Evolutionary conservation across 768 basidiomycete species (phyloP), one percentile per base, ranked within the genome.

Genomic region (Calocera viscosa): DNA sequence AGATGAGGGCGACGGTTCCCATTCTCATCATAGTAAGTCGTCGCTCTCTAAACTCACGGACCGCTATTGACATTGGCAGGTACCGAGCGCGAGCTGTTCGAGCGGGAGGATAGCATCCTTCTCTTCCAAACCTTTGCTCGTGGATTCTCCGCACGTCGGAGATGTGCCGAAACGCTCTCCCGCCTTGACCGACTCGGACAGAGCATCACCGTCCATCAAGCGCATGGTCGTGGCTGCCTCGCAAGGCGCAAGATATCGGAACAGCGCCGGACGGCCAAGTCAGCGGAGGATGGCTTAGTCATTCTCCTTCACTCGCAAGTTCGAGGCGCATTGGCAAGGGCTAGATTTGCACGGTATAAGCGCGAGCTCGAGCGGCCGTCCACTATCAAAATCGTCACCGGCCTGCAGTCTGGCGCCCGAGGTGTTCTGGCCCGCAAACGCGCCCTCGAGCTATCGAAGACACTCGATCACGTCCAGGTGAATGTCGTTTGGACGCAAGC

Each of bases 21-120:
- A n/a, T n/a, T n/a, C n/a, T n/a, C n/a, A n/a, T n/a, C n/a, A n/a
- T n/a, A n/a, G n/a, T n/a, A n/a, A n/a, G n/a, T n/a, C n/a, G n/a
- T n/a, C n/a, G n/a, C n/a, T n/a, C n/a, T n/a, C n/a, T n/a, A n/a
- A n/a, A n/a, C n/a, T n/a, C n/a, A n/a, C n/a, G n/a, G n/a, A n/a
- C n/a, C n/a, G n/a, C n/a, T n/a, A n/a, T n/a, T n/a, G n/a, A n/a
- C n/a, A n/a, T n/a, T n/a, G n/a, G 32, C 70, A 96, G 94, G 86
- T 63, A 89, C 88, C 39, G 89, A 93, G 76, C 86, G 93, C 32
- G 77, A 91, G 34, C 80, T 98, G 14, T 75, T 87, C 35, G 93
- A 94, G 74, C 85, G 84, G 67, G 89, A 90, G 74, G 76, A 76
- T 16, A 87, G 87, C 14, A 34, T 65, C 30, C 24, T 49, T 17